A percentile compares a stretch with the other conserved stretches of the same genome.
Conservation (phyloP, 73 alveolate genomes). For the Halteria grandinella region DNA sequence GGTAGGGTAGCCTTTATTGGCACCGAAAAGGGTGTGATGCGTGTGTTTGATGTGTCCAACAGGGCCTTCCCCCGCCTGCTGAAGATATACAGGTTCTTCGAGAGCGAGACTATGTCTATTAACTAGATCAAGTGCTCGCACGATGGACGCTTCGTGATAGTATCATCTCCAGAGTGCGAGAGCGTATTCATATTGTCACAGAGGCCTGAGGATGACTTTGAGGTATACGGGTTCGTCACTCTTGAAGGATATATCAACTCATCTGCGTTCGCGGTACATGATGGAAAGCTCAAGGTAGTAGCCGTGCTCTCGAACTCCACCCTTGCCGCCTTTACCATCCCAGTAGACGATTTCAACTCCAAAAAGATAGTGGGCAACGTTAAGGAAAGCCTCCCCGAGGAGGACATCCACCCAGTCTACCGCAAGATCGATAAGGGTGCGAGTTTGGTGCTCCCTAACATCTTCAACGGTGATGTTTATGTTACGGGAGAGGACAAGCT, state of each 20-base stretch:
- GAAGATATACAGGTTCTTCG: constrained; percentile 56
- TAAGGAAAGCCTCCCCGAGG: constrained; percentile 48
- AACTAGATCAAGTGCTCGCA: constrained; percentile 52
- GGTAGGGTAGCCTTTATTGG: constrained; percentile 86
- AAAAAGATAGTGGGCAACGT: constrained; percentile 24
- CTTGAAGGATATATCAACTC: constrained; percentile 41
- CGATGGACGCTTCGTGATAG: constrained; percentile 58
- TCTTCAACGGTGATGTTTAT: constrained; percentile 53
- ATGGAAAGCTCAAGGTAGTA: constrained; percentile 47
- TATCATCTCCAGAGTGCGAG: constrained; percentile 42
- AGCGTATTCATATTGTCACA: constrained; percentile 47
- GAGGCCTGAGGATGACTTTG: constrained; percentile 53
- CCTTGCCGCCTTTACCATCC: constrained; percentile 29
- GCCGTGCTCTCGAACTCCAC: constrained; percentile 59
- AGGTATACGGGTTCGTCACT: constrained; percentile 61
- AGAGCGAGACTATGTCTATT: constrained; percentile 44
- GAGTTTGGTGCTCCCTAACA: constrained; percentile 50
- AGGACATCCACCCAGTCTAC: neutral
- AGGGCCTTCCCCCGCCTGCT: constrained; percentile 84
- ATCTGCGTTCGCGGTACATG: constrained; percentile 46
- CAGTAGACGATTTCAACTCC: constrained; percentile 38
- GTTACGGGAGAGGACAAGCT: constrained; percentile 90
- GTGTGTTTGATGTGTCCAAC: constrained; percentile 86
- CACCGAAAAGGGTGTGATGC: constrained; percentile 80
- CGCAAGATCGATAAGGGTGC: constrained; percentile 59